Evolutionary conservation across 257 asterid genomes (phyloP).

Genomic region (Solanum stenotomum): DNA sequence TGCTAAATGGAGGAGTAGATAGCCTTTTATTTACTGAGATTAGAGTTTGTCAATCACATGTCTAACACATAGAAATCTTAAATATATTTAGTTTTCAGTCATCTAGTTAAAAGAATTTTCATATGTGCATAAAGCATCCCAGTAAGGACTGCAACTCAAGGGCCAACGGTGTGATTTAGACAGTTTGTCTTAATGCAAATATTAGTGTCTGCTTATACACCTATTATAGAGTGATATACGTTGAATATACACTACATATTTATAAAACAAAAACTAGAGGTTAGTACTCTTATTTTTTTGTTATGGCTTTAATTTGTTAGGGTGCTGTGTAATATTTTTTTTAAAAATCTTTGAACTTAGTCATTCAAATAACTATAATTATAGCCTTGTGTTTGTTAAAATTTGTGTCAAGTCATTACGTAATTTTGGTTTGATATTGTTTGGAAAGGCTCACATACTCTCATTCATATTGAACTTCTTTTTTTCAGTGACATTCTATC

Average conservation of each 20-base stretch:
- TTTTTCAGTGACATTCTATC: neutral
- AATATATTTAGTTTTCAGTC: neutral
- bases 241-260: neutral
- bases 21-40: neutral
- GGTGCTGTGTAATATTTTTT: no score
- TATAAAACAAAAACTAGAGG: neutral
- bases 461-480: neutral
- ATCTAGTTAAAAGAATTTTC: neutral
- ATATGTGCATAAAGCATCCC: no score
- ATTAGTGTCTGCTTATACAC: neutral
- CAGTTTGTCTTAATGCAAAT: neutral
- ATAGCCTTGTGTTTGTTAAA: neutral
- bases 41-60: neutral
- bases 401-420: neutral
- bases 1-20: neutral
- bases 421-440: neutral
- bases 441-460: neutral
- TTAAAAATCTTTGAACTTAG: no score
- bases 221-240: neutral
- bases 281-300: neutral
- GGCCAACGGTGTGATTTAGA: neutral
- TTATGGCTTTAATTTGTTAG: neutral
- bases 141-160: neutral
- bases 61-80: neutral
- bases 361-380: neutral